These are phyloP conservation scores for Eremothecium sinecaudum DNA, from an alignment of 1,139 yeast genomes.

Conservation along the genomic window DNA sequence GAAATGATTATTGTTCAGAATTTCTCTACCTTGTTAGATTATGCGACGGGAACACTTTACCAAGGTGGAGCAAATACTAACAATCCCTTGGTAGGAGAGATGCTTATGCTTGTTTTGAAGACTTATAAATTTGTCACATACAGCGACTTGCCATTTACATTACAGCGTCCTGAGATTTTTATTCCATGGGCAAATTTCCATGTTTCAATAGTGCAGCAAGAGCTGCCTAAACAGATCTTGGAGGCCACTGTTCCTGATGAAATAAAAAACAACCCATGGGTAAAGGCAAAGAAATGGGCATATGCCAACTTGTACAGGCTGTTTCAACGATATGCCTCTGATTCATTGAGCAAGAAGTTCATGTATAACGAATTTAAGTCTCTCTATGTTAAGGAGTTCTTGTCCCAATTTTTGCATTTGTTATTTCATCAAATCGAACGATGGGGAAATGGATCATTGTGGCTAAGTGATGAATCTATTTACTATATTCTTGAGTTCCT, in stretches of 20 bases:
- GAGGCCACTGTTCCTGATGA: constrained; percentile 40
- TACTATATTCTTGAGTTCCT: constrained; percentile 61
- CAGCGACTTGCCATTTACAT: constrained; percentile 61
- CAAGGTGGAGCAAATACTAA: constrained; percentile 32
- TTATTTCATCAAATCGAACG: constrained; percentile 57
- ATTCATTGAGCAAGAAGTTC: constrained; percentile 41
- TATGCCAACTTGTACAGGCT: constrained; percentile 67
- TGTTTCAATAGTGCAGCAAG: constrained; percentile 54
- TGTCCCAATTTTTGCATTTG: constrained; percentile 63
- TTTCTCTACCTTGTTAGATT: constrained; percentile 58
- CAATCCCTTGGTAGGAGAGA: constrained; percentile 50
- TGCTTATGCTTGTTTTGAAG: constrained; percentile 68
- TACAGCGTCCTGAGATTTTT: constrained; percentile 52
- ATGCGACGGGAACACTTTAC: constrained; percentile 49
- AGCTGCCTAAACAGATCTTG: constrained; percentile 43
- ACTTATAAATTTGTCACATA: constrained; percentile 75
- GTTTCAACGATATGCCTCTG: constrained; percentile 64
- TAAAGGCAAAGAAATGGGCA: constrained; percentile 86
- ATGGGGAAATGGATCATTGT: constrained; percentile 58
- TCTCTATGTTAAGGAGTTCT: constrained; percentile 44
- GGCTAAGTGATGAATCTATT: constrained; percentile 63
- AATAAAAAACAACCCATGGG: constrained; percentile 46
- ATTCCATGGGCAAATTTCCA: constrained; percentile 74
- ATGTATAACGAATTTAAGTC: constrained; percentile 43
- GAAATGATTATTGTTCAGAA: constrained; percentile 54